Base-by-base conservation (phyloP, 139 green algal species). In the Chlorella sp. region DNA sequence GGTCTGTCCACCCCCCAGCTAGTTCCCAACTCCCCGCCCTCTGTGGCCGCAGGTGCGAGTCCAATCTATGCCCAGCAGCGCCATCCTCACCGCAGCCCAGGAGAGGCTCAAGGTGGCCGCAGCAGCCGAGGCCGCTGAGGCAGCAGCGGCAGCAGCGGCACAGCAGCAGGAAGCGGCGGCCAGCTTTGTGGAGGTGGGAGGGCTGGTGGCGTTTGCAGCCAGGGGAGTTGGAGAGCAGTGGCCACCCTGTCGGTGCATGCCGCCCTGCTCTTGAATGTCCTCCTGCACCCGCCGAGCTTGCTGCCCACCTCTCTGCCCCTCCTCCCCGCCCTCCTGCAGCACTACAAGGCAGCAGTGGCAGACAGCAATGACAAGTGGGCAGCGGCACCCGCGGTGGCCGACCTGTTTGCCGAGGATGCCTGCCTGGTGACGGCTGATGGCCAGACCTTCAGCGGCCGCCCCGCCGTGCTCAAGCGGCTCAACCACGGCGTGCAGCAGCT, bases 341-440 rank as follows among this genome's bases (percentile, higher is more conserved):
- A 21, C 51, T 60, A 60, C 51, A 60, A 60, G 51, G 51, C 51
- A 21, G 51, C 51, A 60, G 51, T 60, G 51, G 51, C 51, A 2
- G 51, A 60, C 51, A 60, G 51, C 51, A 21, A 60, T 15, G 51
- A 60, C 51, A 60, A 60, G 51, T 91, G 86, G 86, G 86, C 87
- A 3, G n/a, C 25, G 6, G 64, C 65, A 13, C 51, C 56, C 18
- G 38, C 79, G 4, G 82, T 91, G 44, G 67, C 51, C 18, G 63
- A 82, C 25, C 41, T 90, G 32, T 91, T 91, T 56, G 44, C 38
- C 36, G 69, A 87, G 28, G 69, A 91, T n/a, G 78, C 62, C 11
- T 55, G 69, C 28, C 65, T 91, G 86, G 78, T 88, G 20, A 62
- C 63, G 30, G 78, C 88, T 32, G 87, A 91, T 80, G 84, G 89